These are phyloP conservation scores for Backusella sp. DNA, from an alignment of 192 early-diverging fungal genomes.

Conservation along the genomic window DNA sequence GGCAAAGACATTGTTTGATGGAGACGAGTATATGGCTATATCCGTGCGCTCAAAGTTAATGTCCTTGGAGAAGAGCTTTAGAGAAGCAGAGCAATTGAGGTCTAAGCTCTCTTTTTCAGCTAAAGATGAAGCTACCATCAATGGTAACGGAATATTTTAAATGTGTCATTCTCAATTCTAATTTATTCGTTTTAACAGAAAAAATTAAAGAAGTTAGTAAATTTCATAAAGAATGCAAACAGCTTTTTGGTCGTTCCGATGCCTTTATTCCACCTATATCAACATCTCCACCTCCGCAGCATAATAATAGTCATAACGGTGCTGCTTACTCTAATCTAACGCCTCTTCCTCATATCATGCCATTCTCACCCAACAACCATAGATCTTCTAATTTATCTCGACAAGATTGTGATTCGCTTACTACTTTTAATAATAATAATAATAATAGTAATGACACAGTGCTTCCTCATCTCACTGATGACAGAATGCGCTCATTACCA, in stretches of 20 bases:
- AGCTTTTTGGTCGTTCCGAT: constrained; percentile 1
- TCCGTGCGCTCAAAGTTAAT: not conserved
- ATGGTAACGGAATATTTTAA: not conserved
- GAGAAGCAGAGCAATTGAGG: not conserved
- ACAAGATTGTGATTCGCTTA: not conserved
- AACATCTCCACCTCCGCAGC: not conserved
- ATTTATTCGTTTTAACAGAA: not conserved
- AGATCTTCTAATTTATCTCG: not conserved
- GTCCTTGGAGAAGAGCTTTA: constrained; percentile 9
- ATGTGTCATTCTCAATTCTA: not conserved
- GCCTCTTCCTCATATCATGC: not conserved
- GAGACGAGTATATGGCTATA: constrained; percentile 10
- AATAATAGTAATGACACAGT: not conserved
- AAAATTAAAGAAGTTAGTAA: constrained; percentile 12
- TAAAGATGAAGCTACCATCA: not conserved
- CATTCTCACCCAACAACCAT: not conserved
- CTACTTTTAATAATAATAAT: not conserved
- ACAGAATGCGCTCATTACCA: not conserved
- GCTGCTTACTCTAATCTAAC: not conserved
- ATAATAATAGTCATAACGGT: not conserved
- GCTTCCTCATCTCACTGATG: not conserved
- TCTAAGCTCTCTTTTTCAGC: constrained; percentile 2
- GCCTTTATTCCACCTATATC: constrained; percentile 1
- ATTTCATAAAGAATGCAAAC: constrained; percentile 11
- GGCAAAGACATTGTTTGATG: not conserved